Evolutionary conservation across 192 early-diverging fungal species (phyloP).

Genomic region (Phycomyces nitens): DNA sequence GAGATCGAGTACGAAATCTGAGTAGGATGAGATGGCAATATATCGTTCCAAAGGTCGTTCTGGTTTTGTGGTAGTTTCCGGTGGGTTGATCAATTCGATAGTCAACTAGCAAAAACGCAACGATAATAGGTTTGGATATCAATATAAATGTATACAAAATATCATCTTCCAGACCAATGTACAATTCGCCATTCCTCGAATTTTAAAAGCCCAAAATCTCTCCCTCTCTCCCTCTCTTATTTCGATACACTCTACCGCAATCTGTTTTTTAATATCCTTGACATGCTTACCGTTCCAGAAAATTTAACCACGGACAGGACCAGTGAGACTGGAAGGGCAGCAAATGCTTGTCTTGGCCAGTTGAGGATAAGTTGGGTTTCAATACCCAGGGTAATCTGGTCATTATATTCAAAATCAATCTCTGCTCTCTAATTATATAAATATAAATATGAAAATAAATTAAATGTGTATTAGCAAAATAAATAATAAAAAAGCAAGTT

Average conservation of each 20-base stretch:
- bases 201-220: too few relatives aligned
- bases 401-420: conserved; percentile 82
- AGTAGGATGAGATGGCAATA: conserved; percentile 50
- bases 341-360: conserved; percentile 88
- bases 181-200: too few relatives aligned
- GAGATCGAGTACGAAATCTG: conserved; percentile 82
- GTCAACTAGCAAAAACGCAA: conserved; percentile 55
- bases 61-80: conserved; percentile 23
- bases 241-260: too few relatives aligned
- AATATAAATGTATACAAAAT: too few relatives aligned
- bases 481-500: conserved; percentile 1
- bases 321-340: conserved; percentile 88
- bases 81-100: conserved; percentile 33
- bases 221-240: too few relatives aligned
- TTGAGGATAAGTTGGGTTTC: conserved; percentile 92
- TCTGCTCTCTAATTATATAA: conserved; percentile 55
- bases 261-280: too few relatives aligned
- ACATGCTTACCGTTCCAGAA: conserved; percentile 72
- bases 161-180: too few relatives aligned
- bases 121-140: too few relatives aligned
- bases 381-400: conserved; percentile 91
- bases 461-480: background rate
- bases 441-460: background rate
- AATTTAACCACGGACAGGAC: conserved; percentile 83
- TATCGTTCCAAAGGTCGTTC: conserved; percentile 40